Evolutionary conservation across 345 rosid genomes (phyloP).

Genomic region (Orychophragmus violaceus): DNA sequence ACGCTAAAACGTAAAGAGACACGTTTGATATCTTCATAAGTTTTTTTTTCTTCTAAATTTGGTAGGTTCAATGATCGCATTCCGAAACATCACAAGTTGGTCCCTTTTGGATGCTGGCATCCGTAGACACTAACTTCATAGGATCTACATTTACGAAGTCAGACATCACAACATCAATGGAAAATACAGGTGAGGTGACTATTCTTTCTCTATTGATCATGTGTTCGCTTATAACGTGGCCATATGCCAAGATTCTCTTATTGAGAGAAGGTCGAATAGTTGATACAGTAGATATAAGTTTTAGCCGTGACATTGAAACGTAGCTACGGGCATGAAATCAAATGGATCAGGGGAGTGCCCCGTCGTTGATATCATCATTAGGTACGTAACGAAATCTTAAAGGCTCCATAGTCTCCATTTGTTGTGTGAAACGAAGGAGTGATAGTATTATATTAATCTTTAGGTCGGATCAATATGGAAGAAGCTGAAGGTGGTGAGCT

Average conservation of each 20-base stretch:
- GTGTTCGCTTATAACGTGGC: background rate
- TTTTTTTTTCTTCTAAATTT: too few relatives aligned
- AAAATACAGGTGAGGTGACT: conserved; percentile 54
- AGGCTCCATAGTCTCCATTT: background rate
- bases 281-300: background rate
- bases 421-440: background rate
- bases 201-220: background rate
- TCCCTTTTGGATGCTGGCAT: conserved; percentile 97
- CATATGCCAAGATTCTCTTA: background rate
- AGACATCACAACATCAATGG: conserved; percentile 62
- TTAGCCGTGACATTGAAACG: too few relatives aligned
- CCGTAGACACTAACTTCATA: conserved; percentile 80
- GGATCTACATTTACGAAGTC: conserved; percentile 91
- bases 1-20: too few relatives aligned
- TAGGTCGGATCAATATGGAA: too few relatives aligned
- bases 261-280: background rate
- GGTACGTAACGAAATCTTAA: conserved; percentile 38
- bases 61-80: too few relatives aligned
- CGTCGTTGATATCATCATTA: conserved; percentile 72
- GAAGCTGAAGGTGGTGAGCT: conserved; percentile 51
- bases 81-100: too few relatives aligned
- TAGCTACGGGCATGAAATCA: too few relatives aligned
- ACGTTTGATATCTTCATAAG: too few relatives aligned
- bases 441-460: too few relatives aligned
- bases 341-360: too few relatives aligned